Evolutionary conservation across 192 early-diverging fungal genomes (phyloP), one percentile per base, ranked within the genome.

Genomic region (Geranomyces variabilis): DNA sequence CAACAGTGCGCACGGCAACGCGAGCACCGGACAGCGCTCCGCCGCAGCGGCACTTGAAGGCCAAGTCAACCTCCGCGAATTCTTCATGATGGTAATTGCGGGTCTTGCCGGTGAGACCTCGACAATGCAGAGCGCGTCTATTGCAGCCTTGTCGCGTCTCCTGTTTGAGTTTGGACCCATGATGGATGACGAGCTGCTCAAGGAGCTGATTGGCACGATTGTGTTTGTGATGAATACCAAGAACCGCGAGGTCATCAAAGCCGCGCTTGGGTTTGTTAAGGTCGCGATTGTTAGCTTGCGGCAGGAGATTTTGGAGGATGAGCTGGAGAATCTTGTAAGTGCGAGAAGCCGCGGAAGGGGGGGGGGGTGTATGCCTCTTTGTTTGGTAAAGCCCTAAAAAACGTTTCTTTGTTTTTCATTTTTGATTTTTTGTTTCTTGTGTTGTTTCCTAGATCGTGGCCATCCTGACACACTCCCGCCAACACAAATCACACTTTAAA

Each of bases 241-340:
- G 29, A 94, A 93, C 79, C 83, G 93, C 46, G 97, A 99, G 83
- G 90, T 99, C 58, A 90, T 94, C 53, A 94, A 94, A 79, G 84
- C 93, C 21, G 92, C 89, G 10, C 80, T 99, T 12, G 95, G 95
- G 6, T 96, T 97, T 77, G 84, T 96, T 79, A 99, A 99, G 84
- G 94, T 97, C 1, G 87, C 87, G 44, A 84, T 90, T 3, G 91
- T 97, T 28, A 81, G 87, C 28, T 69, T 99, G 31, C 90, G 90
- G 65, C 84, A 84, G 55, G 88, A 89, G 1, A 68, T 89, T 24
- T 77, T 99, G 24, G 83, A 84, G 53, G 84, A 83, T 4, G 89
- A 91, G 56, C 83, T 99, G 67, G 80, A 78, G 57, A 79, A 85
- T 33, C 90, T 97, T 75, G 88, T 60, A 60, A 33, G 58, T 8